These are phyloP conservation scores for Cordyceps javanica DNA, from an alignment of 2,329 filamentous ascomycete species.

Conservation along the genomic window DNA sequence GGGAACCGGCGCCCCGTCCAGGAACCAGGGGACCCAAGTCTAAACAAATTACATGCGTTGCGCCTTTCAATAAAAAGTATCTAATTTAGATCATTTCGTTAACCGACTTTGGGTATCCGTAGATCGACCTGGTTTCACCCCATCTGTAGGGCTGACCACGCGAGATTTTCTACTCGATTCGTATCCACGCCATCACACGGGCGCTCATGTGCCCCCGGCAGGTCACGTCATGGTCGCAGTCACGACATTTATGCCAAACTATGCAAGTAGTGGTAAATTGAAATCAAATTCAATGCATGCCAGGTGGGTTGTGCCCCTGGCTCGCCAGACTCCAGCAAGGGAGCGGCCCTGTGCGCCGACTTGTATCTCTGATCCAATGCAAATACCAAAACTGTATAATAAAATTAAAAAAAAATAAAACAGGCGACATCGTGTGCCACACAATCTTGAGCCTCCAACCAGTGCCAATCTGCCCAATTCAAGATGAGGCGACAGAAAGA, in stretches of 20 bases:
- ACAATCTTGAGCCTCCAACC: conserved; percentile 3
- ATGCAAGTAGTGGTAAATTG: background rate
- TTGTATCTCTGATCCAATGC: conserved; percentile 10
- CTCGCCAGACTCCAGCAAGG: conserved; percentile 2
- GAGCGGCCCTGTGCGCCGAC: conserved; percentile 6
- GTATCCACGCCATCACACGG: background rate
- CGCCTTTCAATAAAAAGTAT: background rate
- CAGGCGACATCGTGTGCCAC: background rate
- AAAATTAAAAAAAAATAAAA: background rate
- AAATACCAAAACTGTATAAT: background rate
- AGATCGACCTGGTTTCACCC: background rate
- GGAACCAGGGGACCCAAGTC: background rate
- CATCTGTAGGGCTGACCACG: background rate
- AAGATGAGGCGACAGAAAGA: conserved; percentile 5
- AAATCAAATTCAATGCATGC: conserved; percentile 5
- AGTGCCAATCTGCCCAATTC: background rate
- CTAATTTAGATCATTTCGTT: background rate
- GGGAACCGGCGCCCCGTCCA: background rate
- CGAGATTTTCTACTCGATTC: background rate
- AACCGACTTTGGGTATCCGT: too few species aligned
- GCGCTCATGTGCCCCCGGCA: too few species aligned
- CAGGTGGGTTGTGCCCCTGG: conserved; percentile 14
- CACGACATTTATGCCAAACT: too few species aligned
- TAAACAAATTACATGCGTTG: background rate
- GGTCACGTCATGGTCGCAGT: too few species aligned